Percentiles rank a stretch among this genome's conserved stretches.
Evolutionary conservation across 2,329 filamentous ascomycete genomes (phyloP).

Genomic region (Fusarium kyushuense): DNA sequence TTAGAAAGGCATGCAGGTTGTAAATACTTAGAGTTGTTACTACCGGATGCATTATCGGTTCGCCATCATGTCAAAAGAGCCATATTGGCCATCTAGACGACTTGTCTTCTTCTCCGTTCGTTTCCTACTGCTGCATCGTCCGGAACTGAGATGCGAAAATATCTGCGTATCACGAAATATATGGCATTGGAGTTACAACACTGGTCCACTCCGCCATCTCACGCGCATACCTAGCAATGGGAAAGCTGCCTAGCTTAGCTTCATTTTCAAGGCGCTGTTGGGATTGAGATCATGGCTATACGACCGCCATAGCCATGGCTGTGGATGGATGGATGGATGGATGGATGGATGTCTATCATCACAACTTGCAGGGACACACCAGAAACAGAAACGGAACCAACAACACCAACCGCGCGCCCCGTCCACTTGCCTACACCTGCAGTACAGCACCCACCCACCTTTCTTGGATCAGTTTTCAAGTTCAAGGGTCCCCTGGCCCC

Average conservation of each 20-base stretch:
- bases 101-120: not conserved
- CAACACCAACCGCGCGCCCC: constrained; percentile 43
- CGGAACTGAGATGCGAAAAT: not conserved
- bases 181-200: not conserved
- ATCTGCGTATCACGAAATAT: not conserved
- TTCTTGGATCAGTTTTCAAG: constrained; percentile 26
- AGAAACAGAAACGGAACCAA: constrained; percentile 10
- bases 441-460: constrained; percentile 16
- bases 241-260: constrained; percentile 1
- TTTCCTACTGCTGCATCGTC: not conserved
- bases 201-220: not conserved
- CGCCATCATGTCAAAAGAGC: not conserved
- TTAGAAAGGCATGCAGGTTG: not conserved
- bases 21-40: not conserved
- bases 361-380: constrained; percentile 8
- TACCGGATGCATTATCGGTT: not conserved
- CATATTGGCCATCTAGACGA: not conserved
- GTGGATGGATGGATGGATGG: not conserved
- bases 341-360: not conserved
- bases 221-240: not conserved
- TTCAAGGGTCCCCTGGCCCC: constrained; percentile 36
- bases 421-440: constrained; percentile 31
- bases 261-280: not conserved
- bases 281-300: constrained; percentile 1
- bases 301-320: not conserved